Evolutionary conservation across 352 stramenopile species (phyloP), one percentile per base, ranked within the genome.

Genomic region (Phytopythium litorale): DNA sequence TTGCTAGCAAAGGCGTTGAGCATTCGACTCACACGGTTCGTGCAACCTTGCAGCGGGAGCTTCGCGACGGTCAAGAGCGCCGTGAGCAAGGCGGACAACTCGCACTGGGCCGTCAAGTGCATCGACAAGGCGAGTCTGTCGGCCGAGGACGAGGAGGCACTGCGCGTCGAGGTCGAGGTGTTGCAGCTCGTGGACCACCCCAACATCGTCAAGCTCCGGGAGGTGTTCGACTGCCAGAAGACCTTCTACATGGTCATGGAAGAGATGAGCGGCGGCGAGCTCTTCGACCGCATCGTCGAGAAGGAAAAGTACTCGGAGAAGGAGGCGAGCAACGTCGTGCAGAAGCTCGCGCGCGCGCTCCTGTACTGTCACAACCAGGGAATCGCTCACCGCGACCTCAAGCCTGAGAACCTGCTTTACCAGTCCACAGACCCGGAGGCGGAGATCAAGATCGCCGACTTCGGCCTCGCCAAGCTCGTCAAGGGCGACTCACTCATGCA

Each of bases 241-340:
- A 94, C 84, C 25, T 94, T 97, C 50, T 95, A 96, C 77, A 94
- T 98, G 81, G 87, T 97, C 63, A 96, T 97, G 81, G 90, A 97
- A 63, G 78, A 96, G 58, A 92, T 95, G 77, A 93, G 76, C 45
- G 92, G 92, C 32, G 90, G 89, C 8, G 92, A 98, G 63, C 79
- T 98, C 33, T 98, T 97, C 64, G 92, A 98, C 63, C 79, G 92
- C 57, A 97, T 98, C 60, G 92, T 97, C 35, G 72, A 95, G 64
- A 95, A 96, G 62, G 84, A 96, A 37, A 94, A 97, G 57, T 98
- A 97, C 74, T 90, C 81, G 1, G 91, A 98, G 63, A 81, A 91
- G 33, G 89, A 97, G 62, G 92, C 91, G 6, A 85, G 81, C 48
- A 58, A 62, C 16, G 84, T 91, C 9, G 90, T 98, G 57, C 88